phyloP scores from a whole-genome alignment of 371 early-diverging fungal species.

The Lichtheimia hyalospora region DNA sequence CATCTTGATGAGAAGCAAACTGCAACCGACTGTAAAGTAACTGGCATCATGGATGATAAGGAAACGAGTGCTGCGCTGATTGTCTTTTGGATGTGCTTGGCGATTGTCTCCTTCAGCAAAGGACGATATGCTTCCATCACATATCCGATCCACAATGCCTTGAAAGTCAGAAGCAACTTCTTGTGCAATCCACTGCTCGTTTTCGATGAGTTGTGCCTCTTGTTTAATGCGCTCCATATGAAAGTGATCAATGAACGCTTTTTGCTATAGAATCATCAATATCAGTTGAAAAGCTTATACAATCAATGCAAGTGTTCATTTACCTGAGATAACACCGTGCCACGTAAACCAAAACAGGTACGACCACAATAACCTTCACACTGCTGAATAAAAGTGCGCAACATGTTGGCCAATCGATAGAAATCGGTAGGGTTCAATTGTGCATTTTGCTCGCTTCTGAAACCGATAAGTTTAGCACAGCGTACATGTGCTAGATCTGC shows the following conservation, averaged over 20 bases:
- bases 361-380: conserved; percentile 77
- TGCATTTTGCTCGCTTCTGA: conserved; percentile 87
- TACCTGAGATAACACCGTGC: conserved; percentile 75
- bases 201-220: conserved; percentile 84
- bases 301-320: background rate
- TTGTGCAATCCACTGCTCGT: conserved; percentile 92
- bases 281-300: background rate
- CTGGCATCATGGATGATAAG: conserved; percentile 59
- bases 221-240: conserved; percentile 90
- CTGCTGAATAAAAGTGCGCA: conserved; percentile 77
- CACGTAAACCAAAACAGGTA: conserved; percentile 84
- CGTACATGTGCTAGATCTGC: conserved; percentile 84
- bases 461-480: conserved; percentile 82
- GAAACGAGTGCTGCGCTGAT: conserved; percentile 38
- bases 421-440: conserved; percentile 86
- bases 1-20: conserved; percentile 82
- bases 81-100: conserved; percentile 2
- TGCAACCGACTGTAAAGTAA: conserved; percentile 86
- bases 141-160: conserved; percentile 74
- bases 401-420: conserved; percentile 72
- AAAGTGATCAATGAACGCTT: conserved; percentile 85
- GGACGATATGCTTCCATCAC: conserved; percentile 37
- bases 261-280: conserved; percentile 53
- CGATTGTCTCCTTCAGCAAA: conserved; percentile 11
- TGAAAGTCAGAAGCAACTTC: conserved; percentile 93